phyloP scores from a whole-genome alignment of 2,329 filamentous ascomycete genomes.

The Rutstroemia sp. region DNA sequence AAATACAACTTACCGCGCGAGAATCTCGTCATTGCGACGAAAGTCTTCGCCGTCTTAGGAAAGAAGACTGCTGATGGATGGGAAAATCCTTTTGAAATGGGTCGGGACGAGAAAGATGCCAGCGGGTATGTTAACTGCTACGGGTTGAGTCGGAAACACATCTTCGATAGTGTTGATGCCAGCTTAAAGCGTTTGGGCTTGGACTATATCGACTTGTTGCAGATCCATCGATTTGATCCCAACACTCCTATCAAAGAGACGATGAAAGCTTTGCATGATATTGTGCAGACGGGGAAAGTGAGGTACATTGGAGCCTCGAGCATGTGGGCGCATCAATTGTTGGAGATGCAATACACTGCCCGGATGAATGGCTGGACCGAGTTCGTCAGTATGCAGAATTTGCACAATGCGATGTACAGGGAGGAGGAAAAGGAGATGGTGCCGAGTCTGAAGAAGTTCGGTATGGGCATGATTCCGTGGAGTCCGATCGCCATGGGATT shows the following conservation, averaged over 20 bases:
- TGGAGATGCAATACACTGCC: conserved; percentile 34
- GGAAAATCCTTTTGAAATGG: conserved; percentile 9
- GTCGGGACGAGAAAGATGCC: conserved; percentile 30
- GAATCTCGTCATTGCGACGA: conserved; percentile 59
- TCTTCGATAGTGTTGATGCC: conserved; percentile 56
- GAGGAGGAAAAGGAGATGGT: conserved; percentile 44
- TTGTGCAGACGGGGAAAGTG: conserved; percentile 50
- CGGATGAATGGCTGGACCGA: conserved; percentile 47
- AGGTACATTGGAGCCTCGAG: conserved; percentile 41
- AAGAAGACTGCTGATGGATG: conserved; percentile 6
- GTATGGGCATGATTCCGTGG: conserved; percentile 34
- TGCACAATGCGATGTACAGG: conserved; percentile 50
- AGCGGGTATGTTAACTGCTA: conserved; percentile 37
- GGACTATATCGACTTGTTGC: conserved; percentile 40
- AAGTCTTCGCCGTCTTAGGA: conserved; percentile 37
- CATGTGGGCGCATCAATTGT: conserved; percentile 16
- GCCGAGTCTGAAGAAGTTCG: conserved; percentile 18
- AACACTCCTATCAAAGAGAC: conserved; percentile 47
- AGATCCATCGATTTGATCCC: conserved; percentile 51
- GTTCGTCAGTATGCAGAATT: conserved; percentile 53
- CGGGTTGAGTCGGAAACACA: conserved; percentile 54
- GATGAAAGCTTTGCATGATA: conserved; percentile 52
- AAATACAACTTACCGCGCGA: conserved; percentile 56
- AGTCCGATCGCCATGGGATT: conserved; percentile 30
- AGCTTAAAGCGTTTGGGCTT: conserved; percentile 46